phyloP scores from a whole-genome alignment of 768 basidiomycete genomes.

The Cyclocybe aegerita region DNA sequence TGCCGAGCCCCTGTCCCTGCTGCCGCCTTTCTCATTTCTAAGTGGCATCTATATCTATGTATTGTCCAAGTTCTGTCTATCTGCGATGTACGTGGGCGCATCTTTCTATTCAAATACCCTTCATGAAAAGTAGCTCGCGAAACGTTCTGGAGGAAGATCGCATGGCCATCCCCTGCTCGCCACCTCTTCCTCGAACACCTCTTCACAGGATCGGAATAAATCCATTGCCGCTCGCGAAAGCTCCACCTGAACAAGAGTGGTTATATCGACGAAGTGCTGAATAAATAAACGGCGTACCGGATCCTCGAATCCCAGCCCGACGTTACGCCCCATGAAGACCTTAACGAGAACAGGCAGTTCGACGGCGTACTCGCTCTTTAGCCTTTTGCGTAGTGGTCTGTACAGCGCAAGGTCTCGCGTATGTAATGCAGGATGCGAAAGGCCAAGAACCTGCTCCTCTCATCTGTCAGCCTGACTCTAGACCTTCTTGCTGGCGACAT shows the following conservation, averaged over 20 bases:
- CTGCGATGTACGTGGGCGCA: not conserved
- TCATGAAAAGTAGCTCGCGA: constrained; percentile 32
- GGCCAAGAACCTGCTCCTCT: constrained; percentile 41
- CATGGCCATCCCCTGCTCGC: constrained; percentile 51
- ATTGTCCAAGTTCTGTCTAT: not conserved
- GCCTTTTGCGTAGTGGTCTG: constrained; percentile 45
- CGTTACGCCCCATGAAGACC: constrained; percentile 42
- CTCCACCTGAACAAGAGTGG: constrained; percentile 39
- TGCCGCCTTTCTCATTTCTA: not conserved
- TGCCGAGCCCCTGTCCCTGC: constrained; percentile 9
- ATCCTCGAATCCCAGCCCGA: constrained; percentile 43
- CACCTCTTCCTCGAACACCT: constrained; percentile 46
- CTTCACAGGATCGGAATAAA: constrained; percentile 50
- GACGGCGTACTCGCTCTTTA: constrained; percentile 34
- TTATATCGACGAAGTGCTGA: not conserved
- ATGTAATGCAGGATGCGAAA: constrained; percentile 49
- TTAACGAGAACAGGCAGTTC: constrained; percentile 41
- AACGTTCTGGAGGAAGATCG: constrained; percentile 37
- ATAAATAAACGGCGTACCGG: constrained; percentile 36
- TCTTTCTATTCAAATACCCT: not conserved
- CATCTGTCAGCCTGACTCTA: not conserved
- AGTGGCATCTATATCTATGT: not conserved
- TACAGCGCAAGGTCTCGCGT: constrained; percentile 58
- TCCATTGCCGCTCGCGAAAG: constrained; percentile 49
- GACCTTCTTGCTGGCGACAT: not conserved